Conservation (phyloP, 352 stramenopile genomes). For the Aphanomyces cochlioides region DNA sequence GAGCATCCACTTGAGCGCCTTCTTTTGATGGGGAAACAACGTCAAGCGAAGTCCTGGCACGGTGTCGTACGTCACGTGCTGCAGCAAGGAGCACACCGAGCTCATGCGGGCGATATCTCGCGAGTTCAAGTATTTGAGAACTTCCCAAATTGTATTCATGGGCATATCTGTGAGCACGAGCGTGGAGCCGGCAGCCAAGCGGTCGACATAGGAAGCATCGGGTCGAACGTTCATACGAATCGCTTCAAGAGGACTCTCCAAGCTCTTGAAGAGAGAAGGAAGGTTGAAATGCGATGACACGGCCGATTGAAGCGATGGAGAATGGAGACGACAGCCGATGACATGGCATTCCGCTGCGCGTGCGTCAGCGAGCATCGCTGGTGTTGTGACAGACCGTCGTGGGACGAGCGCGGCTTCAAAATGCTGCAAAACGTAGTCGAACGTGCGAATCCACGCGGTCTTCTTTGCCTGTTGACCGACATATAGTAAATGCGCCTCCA, state of each 20-base stretch:
- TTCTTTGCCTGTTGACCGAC: neutral
- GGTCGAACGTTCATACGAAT: slow-evolving; percentile 67
- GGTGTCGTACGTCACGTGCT: slow-evolving; percentile 79
- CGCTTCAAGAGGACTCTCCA: slow-evolving; percentile 54
- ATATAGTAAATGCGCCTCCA: neutral
- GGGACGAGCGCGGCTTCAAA: slow-evolving; percentile 15
- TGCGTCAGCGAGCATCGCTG: neutral
- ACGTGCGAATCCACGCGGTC: slow-evolving; percentile 5
- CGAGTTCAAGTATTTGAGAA: slow-evolving; percentile 61
- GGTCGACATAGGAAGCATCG: slow-evolving; percentile 52
- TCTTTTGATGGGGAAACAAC: slow-evolving; percentile 69
- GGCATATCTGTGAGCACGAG: slow-evolving; percentile 68
- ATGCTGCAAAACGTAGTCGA: slow-evolving; percentile 24
- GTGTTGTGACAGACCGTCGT: neutral
- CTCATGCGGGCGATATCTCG: slow-evolving; percentile 57
- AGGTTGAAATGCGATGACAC: slow-evolving; percentile 30
- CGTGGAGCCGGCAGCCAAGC: slow-evolving; percentile 41
- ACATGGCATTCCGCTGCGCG: slow-evolving; percentile 21
- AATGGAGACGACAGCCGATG: slow-evolving; percentile 25
- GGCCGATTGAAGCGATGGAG: neutral
- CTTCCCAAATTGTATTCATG: slow-evolving; percentile 47
- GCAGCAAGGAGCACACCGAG: slow-evolving; percentile 64
- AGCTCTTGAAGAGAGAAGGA: slow-evolving; percentile 63
- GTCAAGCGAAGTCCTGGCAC: slow-evolving; percentile 67
- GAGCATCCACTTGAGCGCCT: slow-evolving; percentile 76